Base-by-base conservation (phyloP, 164 flowering plant genomes). In the Paratinospora sagittata region DNA sequence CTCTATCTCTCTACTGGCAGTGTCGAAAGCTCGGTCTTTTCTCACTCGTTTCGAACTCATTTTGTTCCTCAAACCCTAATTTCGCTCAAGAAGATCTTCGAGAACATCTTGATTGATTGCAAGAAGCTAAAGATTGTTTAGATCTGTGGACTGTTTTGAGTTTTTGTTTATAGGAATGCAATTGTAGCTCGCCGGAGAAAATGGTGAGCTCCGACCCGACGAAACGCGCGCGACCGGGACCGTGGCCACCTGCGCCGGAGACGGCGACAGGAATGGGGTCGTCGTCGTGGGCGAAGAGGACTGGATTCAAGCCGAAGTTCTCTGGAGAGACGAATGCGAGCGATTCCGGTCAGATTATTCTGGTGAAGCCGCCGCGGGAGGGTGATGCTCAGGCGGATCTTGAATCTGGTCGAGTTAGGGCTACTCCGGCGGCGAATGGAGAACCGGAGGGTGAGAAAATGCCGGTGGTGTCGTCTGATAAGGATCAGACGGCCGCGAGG, bases 311-410 rank as follows among this genome's bases (percentile, higher is more conserved):
- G 12, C 86, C 96, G 17, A 89, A 84, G 75, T 86, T 92, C 75
- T 95, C 98, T 27, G 98, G 98, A 1, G 98, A 95, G 84, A 79
- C 94, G 61, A 87, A 83, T 80, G 89, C 85, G 64, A 75, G 80
- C 43, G 84, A 88, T 61, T 90, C 97, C 30, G 96, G 92, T 17
- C 92, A 82, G 75, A 81, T 88, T 63, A 23, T 55, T 55, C 47
- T 10, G 5, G 47, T 14, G 47, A 43, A 43, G 47, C 47, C 47
- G 47, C 47, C 47, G 13, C 12, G 47, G 14, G 47, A 9, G 47
- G 69, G 71, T 1, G 75, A 74, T 23, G 27, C 70, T 19, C 84
- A 74, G 58, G 72, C 72, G 63, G 96, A 92, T 86, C 88, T 87
- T 21, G 97, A 92, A 74, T 72, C 89, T n/a, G 97, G 92, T 30